Base-by-base conservation (phyloP, 108 stramenopile species). In the Nitzschia palea region DNA sequence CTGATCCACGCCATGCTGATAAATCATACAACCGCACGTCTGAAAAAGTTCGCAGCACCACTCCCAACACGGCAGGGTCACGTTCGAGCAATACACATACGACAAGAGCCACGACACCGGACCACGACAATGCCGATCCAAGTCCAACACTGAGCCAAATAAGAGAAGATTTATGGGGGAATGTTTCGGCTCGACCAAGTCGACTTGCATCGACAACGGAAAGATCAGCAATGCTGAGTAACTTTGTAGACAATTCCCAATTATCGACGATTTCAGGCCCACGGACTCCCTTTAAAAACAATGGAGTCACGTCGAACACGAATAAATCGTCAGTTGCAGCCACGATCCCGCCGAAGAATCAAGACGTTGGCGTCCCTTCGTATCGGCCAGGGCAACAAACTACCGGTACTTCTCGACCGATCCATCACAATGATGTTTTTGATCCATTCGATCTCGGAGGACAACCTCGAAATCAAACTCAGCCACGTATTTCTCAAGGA, bases 91-190 rank as follows among this genome's bases (percentile, higher is more conserved):
- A 42, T 5, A 42, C 37, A 1, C 37, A 60, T 6, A 60, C 32
- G 20, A 55, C 30, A 4, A n/a, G 10, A 3, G 54, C 12, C 14
- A 28, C 54, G 4, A 51, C 22, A 51, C 28, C 55, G 5, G 30
- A 56, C 3, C 15, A 1, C 1, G 31, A 29, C 30, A 22, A 17
- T 32, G 1, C 31, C 3, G 17, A 31, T 25, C 3, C 59, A 1
- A 60, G 37, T 1, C 37, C 59, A 18, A 42, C 59, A 2, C 2
- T 37, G 59, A 31, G 37, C 20, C 35, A 60, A 26, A 40, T 60
- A 2, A n/a, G 59, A 25, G 33, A 60, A 23, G 59, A 60, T 14
- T 22, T 60, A 2, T 60, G 37, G 35, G 59, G 37, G 17, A 60
- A 60, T 2, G 59, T 55, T 5, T 20, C 47, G 4, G n/a, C 9